Conservation (phyloP, 2,329 filamentous ascomycete species). For the Alternaria incomplexa region DNA sequence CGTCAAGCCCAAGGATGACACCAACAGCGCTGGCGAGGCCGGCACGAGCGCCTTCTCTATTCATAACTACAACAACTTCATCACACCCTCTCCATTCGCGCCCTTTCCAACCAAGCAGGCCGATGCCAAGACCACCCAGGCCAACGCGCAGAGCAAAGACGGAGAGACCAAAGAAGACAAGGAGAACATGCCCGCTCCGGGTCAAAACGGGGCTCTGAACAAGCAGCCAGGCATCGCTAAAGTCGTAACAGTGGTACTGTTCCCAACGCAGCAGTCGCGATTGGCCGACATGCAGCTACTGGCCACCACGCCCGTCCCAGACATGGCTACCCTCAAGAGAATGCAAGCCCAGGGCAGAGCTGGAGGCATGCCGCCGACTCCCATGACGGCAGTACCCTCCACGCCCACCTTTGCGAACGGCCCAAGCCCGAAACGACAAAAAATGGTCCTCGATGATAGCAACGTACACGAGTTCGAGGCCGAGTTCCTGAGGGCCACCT, state of each 20-base stretch:
- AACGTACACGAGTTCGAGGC: slow-evolving; percentile 79
- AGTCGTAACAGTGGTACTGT: slow-evolving; percentile 79
- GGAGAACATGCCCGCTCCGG: slow-evolving; percentile 64
- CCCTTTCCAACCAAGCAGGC: slow-evolving; percentile 64
- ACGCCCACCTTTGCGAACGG: slow-evolving; percentile 62
- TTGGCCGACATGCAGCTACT: slow-evolving; percentile 79
- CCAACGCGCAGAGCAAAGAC: slow-evolving; percentile 31
- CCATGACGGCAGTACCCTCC: slow-evolving; percentile 61
- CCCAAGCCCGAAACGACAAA: slow-evolving; percentile 73
- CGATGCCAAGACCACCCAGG: slow-evolving; percentile 30
- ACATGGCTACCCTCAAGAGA: slow-evolving; percentile 56
- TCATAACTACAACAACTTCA: slow-evolving; percentile 87
- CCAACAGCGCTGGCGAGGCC: slow-evolving; percentile 58
- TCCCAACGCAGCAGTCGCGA: slow-evolving; percentile 78
- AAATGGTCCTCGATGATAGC: slow-evolving; percentile 76
- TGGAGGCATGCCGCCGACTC: slow-evolving; percentile 70
- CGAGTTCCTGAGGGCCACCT: slow-evolving; percentile 74
- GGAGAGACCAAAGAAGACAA: slow-evolving; percentile 53
- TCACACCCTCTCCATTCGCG: slow-evolving; percentile 86
- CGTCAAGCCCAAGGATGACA: slow-evolving; percentile 61
- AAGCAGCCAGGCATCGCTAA: slow-evolving; percentile 60
- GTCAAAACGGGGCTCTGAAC: slow-evolving; percentile 48
- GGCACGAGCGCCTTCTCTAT: slow-evolving; percentile 78
- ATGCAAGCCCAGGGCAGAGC: slow-evolving; percentile 55
- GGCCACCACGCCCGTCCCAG: slow-evolving; percentile 68